phyloP scores from a whole-genome alignment of 257 asterid genomes.

The Henckelia pumila region DNA sequence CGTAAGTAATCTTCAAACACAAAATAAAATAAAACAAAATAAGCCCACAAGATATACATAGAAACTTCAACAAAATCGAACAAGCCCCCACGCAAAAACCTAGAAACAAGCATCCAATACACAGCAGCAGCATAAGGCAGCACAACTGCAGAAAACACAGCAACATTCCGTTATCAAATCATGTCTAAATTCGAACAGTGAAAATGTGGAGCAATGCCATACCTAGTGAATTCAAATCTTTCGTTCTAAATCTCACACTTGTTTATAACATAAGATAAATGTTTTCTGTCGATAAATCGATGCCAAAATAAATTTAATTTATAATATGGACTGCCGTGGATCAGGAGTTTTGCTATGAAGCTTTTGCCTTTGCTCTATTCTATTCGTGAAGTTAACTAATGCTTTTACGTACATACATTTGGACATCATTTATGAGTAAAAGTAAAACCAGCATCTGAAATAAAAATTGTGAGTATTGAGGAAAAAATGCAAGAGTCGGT shows the following conservation, averaged over 20 bases:
- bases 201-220: not conserved
- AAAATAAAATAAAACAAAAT: too few species aligned
- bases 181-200: not conserved
- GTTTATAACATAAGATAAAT: too few species aligned
- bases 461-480: not conserved
- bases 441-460: not conserved
- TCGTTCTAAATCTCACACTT: not conserved
- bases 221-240: not conserved
- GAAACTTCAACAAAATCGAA: not conserved
- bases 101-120: constrained; percentile 44
- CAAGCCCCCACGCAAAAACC: not conserved
- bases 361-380: not conserved
- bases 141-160: constrained; percentile 32
- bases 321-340: not conserved
- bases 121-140: constrained; percentile 44
- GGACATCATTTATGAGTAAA: too few species aligned
- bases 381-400: not conserved
- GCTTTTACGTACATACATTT: too few species aligned
- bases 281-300: too few species aligned
- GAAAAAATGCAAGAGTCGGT: not conserved
- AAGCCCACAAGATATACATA: not conserved
- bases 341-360: not conserved
- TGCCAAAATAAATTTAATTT: not conserved
- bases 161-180: not conserved
- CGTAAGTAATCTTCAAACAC: not conserved